A percentile compares a stretch with the other conserved stretches of the same genome.
Evolutionary conservation across 306 rosid genomes (phyloP).

Genomic region (Fragaria vesca): DNA sequence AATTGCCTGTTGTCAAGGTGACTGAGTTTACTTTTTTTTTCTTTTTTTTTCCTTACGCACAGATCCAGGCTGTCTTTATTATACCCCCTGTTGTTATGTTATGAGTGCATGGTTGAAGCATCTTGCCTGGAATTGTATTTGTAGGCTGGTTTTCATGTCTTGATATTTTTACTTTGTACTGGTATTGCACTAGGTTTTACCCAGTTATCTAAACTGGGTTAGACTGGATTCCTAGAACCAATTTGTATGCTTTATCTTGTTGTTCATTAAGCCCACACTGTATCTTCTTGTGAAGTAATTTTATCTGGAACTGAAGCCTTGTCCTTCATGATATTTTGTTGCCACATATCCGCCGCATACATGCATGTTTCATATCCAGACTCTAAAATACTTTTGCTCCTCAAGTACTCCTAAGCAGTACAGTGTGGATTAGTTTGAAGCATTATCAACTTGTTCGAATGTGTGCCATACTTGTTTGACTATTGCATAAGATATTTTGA

Average conservation of each 20-base stretch:
- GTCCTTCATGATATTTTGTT: neutral
- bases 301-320: neutral
- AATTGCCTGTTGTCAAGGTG: slow-evolving; percentile 22
- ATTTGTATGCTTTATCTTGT: too few species aligned
- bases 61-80: slow-evolving; percentile 24
- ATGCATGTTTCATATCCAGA: neutral
- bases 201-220: neutral
- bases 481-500: neutral
- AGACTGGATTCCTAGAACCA: neutral
- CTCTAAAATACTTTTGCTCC: neutral
- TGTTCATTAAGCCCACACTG: neutral
- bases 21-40: neutral
- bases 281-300: neutral
- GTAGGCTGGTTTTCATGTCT: slow-evolving; percentile 19
- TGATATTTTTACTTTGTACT: neutral
- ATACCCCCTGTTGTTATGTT: neutral
- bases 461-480: neutral
- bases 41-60: slow-evolving; percentile 15
- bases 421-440: neutral
- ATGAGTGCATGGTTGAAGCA: slow-evolving; percentile 10
- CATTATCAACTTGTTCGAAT: neutral
- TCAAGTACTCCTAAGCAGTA: neutral
- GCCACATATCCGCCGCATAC: too few species aligned
- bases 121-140: slow-evolving; percentile 20
- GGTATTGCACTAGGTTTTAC: neutral